Evolutionary conservation across 2,329 filamentous ascomycete genomes (phyloP).

Genomic region (Gnomoniopsis smithogilvyi): DNA sequence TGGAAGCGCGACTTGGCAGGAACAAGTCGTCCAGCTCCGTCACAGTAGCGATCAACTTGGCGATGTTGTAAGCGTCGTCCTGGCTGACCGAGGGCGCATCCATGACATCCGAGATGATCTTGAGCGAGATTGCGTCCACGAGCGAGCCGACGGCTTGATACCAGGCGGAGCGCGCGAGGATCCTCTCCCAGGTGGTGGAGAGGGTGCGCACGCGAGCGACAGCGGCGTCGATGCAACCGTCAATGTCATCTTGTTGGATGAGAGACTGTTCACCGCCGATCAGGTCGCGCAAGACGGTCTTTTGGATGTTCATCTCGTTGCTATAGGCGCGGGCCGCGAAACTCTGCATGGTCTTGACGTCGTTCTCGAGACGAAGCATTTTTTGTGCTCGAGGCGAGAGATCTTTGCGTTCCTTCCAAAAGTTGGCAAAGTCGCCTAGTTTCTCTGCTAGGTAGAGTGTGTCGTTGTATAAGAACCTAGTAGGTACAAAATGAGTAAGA

Average conservation of each 20-base stretch:
- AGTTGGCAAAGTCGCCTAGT: constrained; percentile 43
- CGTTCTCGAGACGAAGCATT: constrained; percentile 57
- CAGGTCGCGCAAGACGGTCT: constrained; percentile 59
- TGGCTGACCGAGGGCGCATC: constrained; percentile 60
- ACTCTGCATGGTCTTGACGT: constrained; percentile 55
- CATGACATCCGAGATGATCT: constrained; percentile 59
- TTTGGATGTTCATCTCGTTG: constrained; percentile 58
- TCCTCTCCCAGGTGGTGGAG: constrained; percentile 54
- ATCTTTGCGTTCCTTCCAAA: constrained; percentile 54
- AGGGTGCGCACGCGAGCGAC: constrained; percentile 50
- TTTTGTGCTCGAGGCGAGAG: constrained; percentile 46
- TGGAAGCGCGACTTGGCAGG: constrained; percentile 39
- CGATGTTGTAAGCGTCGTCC: constrained; percentile 61
- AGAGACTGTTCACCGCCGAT: constrained; percentile 48
- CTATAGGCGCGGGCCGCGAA: constrained; percentile 62
- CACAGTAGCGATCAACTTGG: constrained; percentile 54
- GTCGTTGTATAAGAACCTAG: constrained; percentile 66
- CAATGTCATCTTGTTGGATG: constrained; percentile 54
- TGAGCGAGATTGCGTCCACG: constrained; percentile 55
- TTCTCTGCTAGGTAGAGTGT: constrained; percentile 60
- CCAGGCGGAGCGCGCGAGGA: constrained; percentile 60
- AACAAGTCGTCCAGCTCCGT: constrained; percentile 60
- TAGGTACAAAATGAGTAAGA: not conserved
- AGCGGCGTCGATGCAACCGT: constrained; percentile 50
- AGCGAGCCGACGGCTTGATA: constrained; percentile 60